Evolutionary conservation across 306 rosid genomes (phyloP), one percentile per base, ranked within the genome.

Genomic region (Clitoria ternatea): DNA sequence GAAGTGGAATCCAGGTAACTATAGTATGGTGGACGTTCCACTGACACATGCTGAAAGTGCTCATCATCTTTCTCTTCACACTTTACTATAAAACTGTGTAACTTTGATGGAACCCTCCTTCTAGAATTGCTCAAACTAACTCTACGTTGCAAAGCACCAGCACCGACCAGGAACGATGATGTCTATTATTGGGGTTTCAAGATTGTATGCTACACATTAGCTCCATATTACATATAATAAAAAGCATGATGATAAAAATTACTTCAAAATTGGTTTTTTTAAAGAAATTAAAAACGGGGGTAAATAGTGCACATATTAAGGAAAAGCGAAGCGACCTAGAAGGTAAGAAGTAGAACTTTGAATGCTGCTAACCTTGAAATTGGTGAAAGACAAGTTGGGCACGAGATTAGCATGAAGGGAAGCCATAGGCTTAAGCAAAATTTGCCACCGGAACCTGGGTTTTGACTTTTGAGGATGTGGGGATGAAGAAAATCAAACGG

Each of bases 1-100:
- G 99, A 94, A 65, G 96, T 91, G 1, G 97, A 89, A 79, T 94
- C 97, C 87, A 83, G 32, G 82, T 91, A 94, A 79, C 81, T 81
- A 57, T 91, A 44, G 27, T 94, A 94, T 6, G 99, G 99, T 55
- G 99, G 85, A 6, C 89, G 92, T 52, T 94, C 96, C 17, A 86
- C 89, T 8, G 92, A 70, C 19, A 88, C 85, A 55, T 82, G 76
- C n/a, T 83, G 68, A 60, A 66, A 40, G 42, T 76, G n/a, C 2
- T 77, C 87, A 53, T 90, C 96, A 73, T 92, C 97, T 53, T 80
- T 82, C 74, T 88, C 87, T 82, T 90, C 91, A 62, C 92, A 87
- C 65, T 84, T 91, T 45, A 90, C 88, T 37, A 89, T 82, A 79
- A 88, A 80, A 78, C 66, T 83, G 56, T 73, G 59, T 44, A 69